Base-by-base conservation (phyloP, 106 monocot genomes). In the Allium fistulosum region DNA sequence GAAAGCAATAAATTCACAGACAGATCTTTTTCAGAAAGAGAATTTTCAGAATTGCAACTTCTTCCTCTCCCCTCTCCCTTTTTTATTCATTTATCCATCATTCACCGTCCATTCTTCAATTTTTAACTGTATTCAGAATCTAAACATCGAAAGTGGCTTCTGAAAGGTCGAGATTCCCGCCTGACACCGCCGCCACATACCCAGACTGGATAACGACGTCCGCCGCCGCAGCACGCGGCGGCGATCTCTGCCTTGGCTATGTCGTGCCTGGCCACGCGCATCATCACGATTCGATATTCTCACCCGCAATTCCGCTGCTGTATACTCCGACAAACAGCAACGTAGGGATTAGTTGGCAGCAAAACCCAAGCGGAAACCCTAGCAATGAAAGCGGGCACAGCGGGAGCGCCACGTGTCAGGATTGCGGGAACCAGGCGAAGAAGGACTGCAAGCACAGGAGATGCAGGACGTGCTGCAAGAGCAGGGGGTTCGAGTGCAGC, bases 371-470 rank as follows among this genome's bases (percentile, higher is more conserved):
- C 48, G 74, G 48, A 37, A 84, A 70, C 69, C 71, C 74, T 67
- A 55, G 53, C 53, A 55, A 15, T 15, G 15, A 15, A 11, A 79
- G 82, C 82, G 53, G 53, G 2, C 53, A 55, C 7, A 37, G 37
- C 37, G 37, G 37, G 26, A 17, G 4, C 48, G 61, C 48, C 11
- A 82, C 87, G 17, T 91, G 91, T 67, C 77, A 87, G 71, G 91
- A 91, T 53, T 91, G 91, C 71, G 91, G 91, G 26, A 91, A 91
- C 73, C 87, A 91, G 71, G 91, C 91, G 9, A 91, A 91, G 73
- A 91, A 91, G 72, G 91, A 87, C 68, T 91, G 91, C 78, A 69
- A 13, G 61, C 77, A 91, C 75, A 65, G 67, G 46, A 70, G 91
- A 11, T 91, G 91, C 81, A 67, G 91, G n/a, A 87, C 84, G 4